Base-by-base conservation (phyloP, 2,329 filamentous ascomycete genomes). In the Aspergillus sp. region DNA sequence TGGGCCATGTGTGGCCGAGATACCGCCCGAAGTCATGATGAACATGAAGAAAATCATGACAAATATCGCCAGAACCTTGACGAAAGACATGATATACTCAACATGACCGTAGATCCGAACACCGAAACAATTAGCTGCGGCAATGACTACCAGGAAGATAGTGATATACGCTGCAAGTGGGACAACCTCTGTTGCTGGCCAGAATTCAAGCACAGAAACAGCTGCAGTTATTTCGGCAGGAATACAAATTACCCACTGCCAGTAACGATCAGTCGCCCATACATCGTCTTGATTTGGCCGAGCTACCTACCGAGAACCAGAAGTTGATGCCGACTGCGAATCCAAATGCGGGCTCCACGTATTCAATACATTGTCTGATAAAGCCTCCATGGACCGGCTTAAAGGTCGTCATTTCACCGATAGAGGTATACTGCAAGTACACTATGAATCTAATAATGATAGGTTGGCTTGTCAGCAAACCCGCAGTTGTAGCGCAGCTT, bases 171-270 rank as follows among this genome's bases (percentile, higher is more conserved):
- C 73, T 8, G 72, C 73, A 1, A 73, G 55, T 2, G 71, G 70
- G 1, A 75, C 58, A 13, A 67, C 70, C 32, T 55, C n/a, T 17
- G 53, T 55, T 30, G 66, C 60, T 3, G 68, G 69, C 74, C 74
- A 76, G 61, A 71, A 75, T 54, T 72, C 63, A 4, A 76, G 61
- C 4, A 76, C 71, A 0, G 65, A 69, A 7, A 72, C 65, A 1
- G 73, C 73, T 7, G 73, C 73, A 13, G 73, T 75, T n/a, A 76
- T 74, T 55, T 74, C 72, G 12, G 72, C 70, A 10, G 73, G 72
- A 1, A 55, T 55, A 6, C 53, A 55, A n/a, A 55, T 30, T 6
- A 55, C 53, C 53, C 53, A 55, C 53, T 55, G 10, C 32, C 30
- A 28, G n/a, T 4, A 17, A 30, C 36, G 7, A 21, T 55, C n/a